These are phyloP conservation scores for Drechslerella dactyloides DNA, from an alignment of 2,329 filamentous ascomycete species.

Conservation along the genomic window DNA sequence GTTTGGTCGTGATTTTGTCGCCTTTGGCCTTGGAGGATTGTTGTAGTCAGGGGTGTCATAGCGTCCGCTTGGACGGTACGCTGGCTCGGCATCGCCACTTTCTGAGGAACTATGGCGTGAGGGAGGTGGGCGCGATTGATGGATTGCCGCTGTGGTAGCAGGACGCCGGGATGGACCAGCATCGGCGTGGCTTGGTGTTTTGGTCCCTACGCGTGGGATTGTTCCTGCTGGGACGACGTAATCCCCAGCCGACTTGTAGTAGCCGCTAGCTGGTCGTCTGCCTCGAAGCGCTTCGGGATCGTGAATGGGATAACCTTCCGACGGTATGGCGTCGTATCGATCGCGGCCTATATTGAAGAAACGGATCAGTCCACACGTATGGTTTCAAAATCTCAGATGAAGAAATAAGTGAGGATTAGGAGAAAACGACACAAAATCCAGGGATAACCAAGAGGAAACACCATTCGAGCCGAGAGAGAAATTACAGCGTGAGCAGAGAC, in stretches of 20 bases:
- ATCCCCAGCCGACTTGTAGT: slow-evolving; percentile 35
- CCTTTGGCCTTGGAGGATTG: slow-evolving; percentile 16
- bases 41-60: slow-evolving; percentile 33
- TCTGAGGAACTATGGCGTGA: slow-evolving; percentile 46
- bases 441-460: slow-evolving; percentile 9
- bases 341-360: slow-evolving; percentile 22
- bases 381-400: slow-evolving; percentile 27
- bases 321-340: slow-evolving; percentile 21
- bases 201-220: slow-evolving; percentile 24
- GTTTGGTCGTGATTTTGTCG: slow-evolving; percentile 33
- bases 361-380: slow-evolving; percentile 50
- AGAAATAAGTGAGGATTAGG: not conserved
- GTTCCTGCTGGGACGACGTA: slow-evolving; percentile 27
- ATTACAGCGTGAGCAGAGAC: slow-evolving; percentile 39
- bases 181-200: slow-evolving; percentile 42
- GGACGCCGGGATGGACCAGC: slow-evolving; percentile 9
- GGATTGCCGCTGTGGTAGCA: slow-evolving; percentile 4
- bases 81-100: slow-evolving; percentile 36
- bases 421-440: not conserved
- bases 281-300: slow-evolving; percentile 19
- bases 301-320: slow-evolving; percentile 24
- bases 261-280: slow-evolving; percentile 11
- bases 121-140: slow-evolving; percentile 39
- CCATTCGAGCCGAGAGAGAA: slow-evolving; percentile 4
- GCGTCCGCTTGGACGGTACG: slow-evolving; percentile 9